Percentiles rank a stretch among this genome's conserved stretches.
Evolutionary conservation across 2,329 filamentous ascomycete species (phyloP).

Genomic region (Aspergillus sp.): DNA sequence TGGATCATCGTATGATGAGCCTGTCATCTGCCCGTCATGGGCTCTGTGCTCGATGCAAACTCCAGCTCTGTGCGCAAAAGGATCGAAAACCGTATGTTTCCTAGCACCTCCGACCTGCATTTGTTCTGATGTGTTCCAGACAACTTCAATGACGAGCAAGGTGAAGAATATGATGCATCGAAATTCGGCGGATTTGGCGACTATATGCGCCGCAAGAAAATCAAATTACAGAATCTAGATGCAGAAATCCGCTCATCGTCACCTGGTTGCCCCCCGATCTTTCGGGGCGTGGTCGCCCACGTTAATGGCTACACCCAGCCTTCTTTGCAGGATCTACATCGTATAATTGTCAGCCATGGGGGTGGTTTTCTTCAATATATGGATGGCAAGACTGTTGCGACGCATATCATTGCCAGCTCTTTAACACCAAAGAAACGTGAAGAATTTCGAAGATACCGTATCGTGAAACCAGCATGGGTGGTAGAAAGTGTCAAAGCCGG

Average conservation of each 20-base stretch:
- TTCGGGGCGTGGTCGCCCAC: slow-evolving; percentile 84
- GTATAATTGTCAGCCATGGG: slow-evolving; percentile 84
- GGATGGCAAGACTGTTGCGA: slow-evolving; percentile 89
- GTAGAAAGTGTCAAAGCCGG: slow-evolving; percentile 82
- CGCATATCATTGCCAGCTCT: slow-evolving; percentile 88
- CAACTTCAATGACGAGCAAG: slow-evolving; percentile 72
- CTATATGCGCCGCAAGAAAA: slow-evolving; percentile 92
- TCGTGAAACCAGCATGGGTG: slow-evolving; percentile 93
- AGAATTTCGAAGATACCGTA: slow-evolving; percentile 81
- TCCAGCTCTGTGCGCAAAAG: slow-evolving; percentile 57
- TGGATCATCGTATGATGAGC: slow-evolving; percentile 12
- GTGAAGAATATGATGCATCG: slow-evolving; percentile 86
- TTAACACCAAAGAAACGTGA: slow-evolving; percentile 89
- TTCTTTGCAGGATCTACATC: slow-evolving; percentile 81
- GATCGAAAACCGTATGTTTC: slow-evolving; percentile 53
- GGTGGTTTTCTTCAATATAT: slow-evolving; percentile 92
- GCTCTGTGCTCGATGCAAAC: slow-evolving; percentile 57
- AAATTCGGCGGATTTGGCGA: slow-evolving; percentile 85
- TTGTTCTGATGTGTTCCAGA: slow-evolving; percentile 37
- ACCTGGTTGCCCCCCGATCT: slow-evolving; percentile 72
- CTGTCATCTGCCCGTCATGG: slow-evolving; percentile 44
- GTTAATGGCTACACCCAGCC: slow-evolving; percentile 97
- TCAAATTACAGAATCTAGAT: slow-evolving; percentile 94
- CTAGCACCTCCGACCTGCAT: background rate
- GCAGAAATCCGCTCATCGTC: slow-evolving; percentile 68